These are phyloP conservation scores for Verbena officinalis DNA, from an alignment of 257 asterid species.

Conservation along the genomic window DNA sequence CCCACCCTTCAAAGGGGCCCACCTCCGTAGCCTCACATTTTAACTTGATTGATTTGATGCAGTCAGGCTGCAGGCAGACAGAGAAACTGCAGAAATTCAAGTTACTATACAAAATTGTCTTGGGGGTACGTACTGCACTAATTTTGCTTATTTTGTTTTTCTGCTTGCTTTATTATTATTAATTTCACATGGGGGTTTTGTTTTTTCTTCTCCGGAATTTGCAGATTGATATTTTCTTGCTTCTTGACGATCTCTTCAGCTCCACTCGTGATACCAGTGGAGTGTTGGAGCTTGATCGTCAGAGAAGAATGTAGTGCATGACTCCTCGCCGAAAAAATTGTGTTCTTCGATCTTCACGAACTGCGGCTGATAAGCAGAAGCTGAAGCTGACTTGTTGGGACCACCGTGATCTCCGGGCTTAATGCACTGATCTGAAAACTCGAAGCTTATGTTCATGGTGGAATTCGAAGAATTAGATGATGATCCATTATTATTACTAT, in stretches of 20 bases:
- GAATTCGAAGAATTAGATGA: not conserved
- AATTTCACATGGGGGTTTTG: not conserved
- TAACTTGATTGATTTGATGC: not conserved
- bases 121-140: not conserved
- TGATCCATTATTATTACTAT: constrained; percentile 24
- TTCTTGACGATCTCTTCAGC: constrained; percentile 41
- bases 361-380: constrained; percentile 47
- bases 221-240: not conserved
- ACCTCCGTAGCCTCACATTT: not conserved
- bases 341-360: constrained; percentile 86
- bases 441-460: constrained; percentile 16
- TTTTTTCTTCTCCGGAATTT: not conserved
- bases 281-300: constrained; percentile 91
- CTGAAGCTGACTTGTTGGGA: constrained; percentile 14
- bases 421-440: constrained; percentile 22
- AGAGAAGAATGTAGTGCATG: constrained; percentile 70
- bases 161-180: no score
- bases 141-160: no score
- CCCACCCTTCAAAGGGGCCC: no score
- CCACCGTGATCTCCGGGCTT: constrained; percentile 31
- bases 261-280: constrained; percentile 88
- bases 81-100: not conserved
- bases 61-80: not conserved
- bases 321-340: constrained; percentile 75
- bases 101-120: constrained; percentile 51